Conservation (phyloP, 805 yeast genomes). For the Wickerhamomyces queroliae region DNA sequence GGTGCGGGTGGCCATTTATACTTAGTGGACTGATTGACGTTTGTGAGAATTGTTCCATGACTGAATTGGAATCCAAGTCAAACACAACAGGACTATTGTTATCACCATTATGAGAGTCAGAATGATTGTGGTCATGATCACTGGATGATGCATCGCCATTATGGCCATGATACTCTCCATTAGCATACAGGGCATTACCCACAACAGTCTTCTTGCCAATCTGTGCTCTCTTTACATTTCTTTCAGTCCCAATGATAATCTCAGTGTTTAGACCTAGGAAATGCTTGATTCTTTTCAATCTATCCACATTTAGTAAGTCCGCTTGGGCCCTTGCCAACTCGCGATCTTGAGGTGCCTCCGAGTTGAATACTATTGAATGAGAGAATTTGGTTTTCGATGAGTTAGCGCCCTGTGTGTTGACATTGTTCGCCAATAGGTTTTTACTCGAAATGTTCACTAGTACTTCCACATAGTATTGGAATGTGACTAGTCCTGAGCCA, state of each 20-base stretch:
- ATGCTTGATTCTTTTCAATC: constrained; percentile 66
- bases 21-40: constrained; percentile 22
- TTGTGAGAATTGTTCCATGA: constrained; percentile 14
- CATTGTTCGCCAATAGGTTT: constrained; percentile 24
- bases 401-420: constrained; percentile 21
- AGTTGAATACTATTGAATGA: constrained; percentile 18
- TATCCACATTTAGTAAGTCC: constrained; percentile 71
- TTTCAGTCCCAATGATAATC: constrained; percentile 73
- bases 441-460: constrained; percentile 74
- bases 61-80: constrained; percentile 2
- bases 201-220: constrained; percentile 11
- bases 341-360: constrained; percentile 18
- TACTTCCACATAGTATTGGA: constrained; percentile 82
- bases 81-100: not conserved
- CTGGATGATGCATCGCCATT: constrained; percentile 2
- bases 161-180: not conserved
- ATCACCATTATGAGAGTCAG: not conserved
- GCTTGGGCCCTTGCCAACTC: constrained; percentile 16
- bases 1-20: constrained; percentile 6
- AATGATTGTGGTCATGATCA: constrained; percentile 2
- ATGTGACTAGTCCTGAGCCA: constrained; percentile 65
- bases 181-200: constrained; percentile 2
- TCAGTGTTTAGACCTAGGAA: constrained; percentile 80
- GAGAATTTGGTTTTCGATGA: constrained; percentile 13
- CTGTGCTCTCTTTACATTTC: constrained; percentile 23